A percentile compares a stretch with the other conserved stretches of the same genome.
Evolutionary conservation across 129 eudicot genomes (phyloP).

Genomic region (Apium graveolens): DNA sequence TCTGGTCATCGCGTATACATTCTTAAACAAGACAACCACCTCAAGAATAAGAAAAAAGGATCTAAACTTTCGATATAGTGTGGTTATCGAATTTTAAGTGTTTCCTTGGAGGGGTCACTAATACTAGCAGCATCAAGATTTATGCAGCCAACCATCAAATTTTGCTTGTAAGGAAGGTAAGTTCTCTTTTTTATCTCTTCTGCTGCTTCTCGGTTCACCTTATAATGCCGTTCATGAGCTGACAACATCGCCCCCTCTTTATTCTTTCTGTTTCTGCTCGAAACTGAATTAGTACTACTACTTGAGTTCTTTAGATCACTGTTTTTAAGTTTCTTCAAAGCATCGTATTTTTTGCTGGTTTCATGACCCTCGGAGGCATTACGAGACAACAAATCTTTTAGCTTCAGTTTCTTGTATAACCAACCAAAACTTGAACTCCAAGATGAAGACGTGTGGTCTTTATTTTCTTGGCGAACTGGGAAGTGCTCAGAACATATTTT

Average conservation of each 20-base stretch:
- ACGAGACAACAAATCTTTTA: constrained; percentile 9
- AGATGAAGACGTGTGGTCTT: not conserved
- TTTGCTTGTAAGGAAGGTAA: constrained; percentile 17
- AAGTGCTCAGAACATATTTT: not conserved
- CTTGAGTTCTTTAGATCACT: not conserved
- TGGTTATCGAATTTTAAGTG: not conserved
- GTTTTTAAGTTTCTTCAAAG: not conserved
- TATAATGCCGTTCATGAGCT: constrained; percentile 13
- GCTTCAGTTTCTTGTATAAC: constrained; percentile 8
- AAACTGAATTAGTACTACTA: not conserved
- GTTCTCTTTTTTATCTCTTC: constrained; percentile 21
- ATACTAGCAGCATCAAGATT: not conserved
- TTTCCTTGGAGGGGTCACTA: not conserved
- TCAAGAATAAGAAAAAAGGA: too few species aligned
- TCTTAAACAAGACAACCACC: too few species aligned
- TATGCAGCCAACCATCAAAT: constrained; percentile 9
- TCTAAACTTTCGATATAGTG: not conserved
- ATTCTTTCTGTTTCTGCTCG: not conserved
- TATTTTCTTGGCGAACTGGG: not conserved
- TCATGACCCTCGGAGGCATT: constrained; percentile 2
- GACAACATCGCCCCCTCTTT: not conserved
- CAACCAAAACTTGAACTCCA: not conserved
- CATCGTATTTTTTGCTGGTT: not conserved
- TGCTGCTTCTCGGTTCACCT: constrained; percentile 11
- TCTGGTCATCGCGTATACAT: too few species aligned